Conservation (phyloP, 805 yeast genomes). For the Myxozyma udenii region DNA sequence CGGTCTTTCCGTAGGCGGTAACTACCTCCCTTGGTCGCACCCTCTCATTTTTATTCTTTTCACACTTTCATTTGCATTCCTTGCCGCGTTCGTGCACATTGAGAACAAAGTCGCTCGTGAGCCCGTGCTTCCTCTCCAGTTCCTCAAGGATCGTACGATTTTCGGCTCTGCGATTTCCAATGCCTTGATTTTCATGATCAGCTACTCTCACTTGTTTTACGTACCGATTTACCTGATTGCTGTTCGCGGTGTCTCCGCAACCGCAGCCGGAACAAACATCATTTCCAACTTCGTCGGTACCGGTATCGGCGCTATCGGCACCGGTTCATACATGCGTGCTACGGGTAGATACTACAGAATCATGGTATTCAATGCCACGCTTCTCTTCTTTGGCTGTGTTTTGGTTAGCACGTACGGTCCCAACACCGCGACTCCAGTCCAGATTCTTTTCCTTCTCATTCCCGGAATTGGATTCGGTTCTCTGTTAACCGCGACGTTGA, state of each 20-base stretch:
- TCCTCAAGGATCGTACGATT: constrained; percentile 58
- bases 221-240: constrained; percentile 65
- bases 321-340: constrained; percentile 63
- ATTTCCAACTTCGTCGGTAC: constrained; percentile 61
- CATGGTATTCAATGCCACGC: constrained; percentile 44
- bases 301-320: constrained; percentile 60
- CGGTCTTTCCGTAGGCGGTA: constrained; percentile 66
- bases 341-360: constrained; percentile 64
- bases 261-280: constrained; percentile 54
- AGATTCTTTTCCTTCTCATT: constrained; percentile 47
- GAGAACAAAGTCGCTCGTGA: constrained; percentile 55
- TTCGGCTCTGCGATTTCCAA: constrained; percentile 63
- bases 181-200: constrained; percentile 68
- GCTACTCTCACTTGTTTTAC: constrained; percentile 61
- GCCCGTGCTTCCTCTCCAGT: constrained; percentile 65
- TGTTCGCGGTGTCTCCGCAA: constrained; percentile 51
- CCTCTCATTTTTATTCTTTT: constrained; percentile 42
- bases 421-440: constrained; percentile 37
- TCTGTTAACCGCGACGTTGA: constrained; percentile 64
- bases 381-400: constrained; percentile 49
- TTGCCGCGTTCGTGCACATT: constrained; percentile 47
- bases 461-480: constrained; percentile 67
- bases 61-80: constrained; percentile 37
- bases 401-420: constrained; percentile 37
- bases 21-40: constrained; percentile 49